These are phyloP conservation scores for Colletotrichum sp. DNA, from an alignment of 2,329 filamentous ascomycete species.

Conservation along the genomic window DNA sequence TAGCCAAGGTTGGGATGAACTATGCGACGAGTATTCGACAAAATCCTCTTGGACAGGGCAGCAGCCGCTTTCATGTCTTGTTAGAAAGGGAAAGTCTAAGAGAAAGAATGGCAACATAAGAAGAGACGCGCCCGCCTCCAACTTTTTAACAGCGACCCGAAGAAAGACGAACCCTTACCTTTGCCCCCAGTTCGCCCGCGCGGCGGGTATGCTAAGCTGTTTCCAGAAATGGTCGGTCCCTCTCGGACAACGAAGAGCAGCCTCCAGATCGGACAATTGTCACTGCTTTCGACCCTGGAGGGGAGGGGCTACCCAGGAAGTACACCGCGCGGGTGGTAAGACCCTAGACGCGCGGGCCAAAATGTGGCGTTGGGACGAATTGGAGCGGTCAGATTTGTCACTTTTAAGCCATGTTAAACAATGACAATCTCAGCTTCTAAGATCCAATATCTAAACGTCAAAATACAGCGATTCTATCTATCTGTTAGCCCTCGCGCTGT, in stretches of 20 bases:
- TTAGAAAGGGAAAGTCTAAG: neutral
- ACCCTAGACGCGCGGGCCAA: neutral
- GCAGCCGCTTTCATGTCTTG: neutral
- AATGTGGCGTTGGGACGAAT: neutral
- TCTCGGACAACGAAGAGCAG: neutral
- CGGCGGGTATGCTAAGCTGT: constrained; percentile 12
- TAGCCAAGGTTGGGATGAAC: neutral
- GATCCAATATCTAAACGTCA: neutral
- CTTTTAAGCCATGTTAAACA: too few relatives aligned
- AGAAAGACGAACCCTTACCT: neutral
- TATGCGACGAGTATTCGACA: neutral
- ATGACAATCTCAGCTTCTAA: neutral
- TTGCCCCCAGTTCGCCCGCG: neutral
- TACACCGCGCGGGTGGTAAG: constrained; percentile 5
- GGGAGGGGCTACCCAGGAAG: neutral
- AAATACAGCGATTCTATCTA: neutral
- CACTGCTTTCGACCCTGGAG: neutral
- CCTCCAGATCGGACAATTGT: neutral
- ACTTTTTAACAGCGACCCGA: neutral
- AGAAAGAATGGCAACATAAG: neutral
- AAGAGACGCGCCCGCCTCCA: neutral
- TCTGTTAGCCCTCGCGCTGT: accelerated
- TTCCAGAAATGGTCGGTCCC: neutral
- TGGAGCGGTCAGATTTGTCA: neutral
- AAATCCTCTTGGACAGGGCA: neutral